Percentiles rank a stretch among this genome's conserved stretches.
Evolutionary conservation across 75 land plant species (phyloP).

Genomic region (Cupressus sempervirens): DNA sequence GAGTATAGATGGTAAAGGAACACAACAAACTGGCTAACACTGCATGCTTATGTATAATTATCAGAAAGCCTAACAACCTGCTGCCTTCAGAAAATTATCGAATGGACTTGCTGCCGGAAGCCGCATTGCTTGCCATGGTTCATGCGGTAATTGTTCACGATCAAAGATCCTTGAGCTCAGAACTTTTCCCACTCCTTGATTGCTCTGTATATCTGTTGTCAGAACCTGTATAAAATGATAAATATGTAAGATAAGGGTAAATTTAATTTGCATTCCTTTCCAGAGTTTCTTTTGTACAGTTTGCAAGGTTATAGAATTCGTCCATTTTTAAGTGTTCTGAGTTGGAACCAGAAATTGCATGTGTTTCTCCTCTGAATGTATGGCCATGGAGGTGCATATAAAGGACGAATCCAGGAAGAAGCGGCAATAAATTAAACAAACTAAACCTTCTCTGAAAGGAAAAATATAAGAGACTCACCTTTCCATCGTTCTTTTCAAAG

Average conservation of each 20-base stretch:
- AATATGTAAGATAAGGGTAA: neutral
- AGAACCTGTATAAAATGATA: neutral
- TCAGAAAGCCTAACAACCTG: constrained; percentile 28
- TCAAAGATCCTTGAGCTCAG: neutral
- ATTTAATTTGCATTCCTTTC: neutral
- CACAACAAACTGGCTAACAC: neutral
- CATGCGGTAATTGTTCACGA: constrained; percentile 15
- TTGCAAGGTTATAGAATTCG: neutral
- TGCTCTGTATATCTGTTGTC: neutral
- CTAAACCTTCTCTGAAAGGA: neutral
- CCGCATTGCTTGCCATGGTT: constrained; percentile 58
- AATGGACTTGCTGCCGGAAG: constrained; percentile 97
- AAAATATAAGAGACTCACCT: neutral
- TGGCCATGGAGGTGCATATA: neutral
- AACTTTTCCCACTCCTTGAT: constrained; percentile 7
- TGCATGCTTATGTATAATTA: neutral
- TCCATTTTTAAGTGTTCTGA: neutral
- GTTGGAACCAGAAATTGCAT: neutral
- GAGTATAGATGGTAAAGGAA: neutral
- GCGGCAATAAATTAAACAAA: neutral
- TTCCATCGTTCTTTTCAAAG: constrained; percentile 11
- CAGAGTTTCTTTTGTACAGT: neutral
- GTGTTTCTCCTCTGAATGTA: neutral
- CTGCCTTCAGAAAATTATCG: constrained; percentile 93
- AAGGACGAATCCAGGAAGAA: neutral